phyloP scores from a whole-genome alignment of 495 filamentous ascomycete genomes.

The Tuber microsphaerosporum region DNA sequence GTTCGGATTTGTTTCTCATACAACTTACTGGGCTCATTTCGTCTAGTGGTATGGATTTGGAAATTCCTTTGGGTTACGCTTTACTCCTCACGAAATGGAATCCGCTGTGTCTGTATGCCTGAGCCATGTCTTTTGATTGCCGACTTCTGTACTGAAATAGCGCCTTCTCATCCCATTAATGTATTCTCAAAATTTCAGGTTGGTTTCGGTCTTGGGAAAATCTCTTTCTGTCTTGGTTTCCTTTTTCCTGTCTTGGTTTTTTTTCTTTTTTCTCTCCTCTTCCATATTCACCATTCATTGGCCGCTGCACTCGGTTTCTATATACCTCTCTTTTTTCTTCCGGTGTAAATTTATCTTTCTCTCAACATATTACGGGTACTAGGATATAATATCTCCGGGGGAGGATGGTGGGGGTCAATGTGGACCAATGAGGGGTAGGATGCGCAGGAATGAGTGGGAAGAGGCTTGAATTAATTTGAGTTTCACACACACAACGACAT shows the following conservation, averaged over 20 bases:
- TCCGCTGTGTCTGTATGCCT: constrained; percentile 1
- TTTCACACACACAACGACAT: not conserved
- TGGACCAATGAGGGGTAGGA: constrained; percentile 3
- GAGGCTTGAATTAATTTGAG: constrained; percentile 6
- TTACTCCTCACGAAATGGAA: constrained; percentile 3
- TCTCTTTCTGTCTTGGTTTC: not conserved
- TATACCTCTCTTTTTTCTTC: not conserved
- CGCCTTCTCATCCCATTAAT: not conserved
- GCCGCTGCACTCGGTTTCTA: not conserved
- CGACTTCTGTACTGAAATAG: not conserved
- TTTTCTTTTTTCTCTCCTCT: too few species aligned
- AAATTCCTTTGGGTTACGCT: constrained; percentile 3
- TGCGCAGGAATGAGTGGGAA: not conserved
- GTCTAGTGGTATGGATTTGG: not conserved
- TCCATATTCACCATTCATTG: not conserved
- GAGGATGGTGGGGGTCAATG: not conserved
- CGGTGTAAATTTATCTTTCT: constrained; percentile 1
- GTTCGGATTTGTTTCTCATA: constrained; percentile 1
- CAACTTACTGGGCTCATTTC: constrained; percentile 1
- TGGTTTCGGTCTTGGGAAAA: constrained; percentile 3
- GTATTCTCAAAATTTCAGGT: constrained; percentile 5
- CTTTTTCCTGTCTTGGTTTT: not conserved
- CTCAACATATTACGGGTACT: not conserved
- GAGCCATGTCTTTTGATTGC: not conserved
- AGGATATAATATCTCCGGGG: constrained; percentile 4